These are phyloP conservation scores for Botryotinia narcissicola DNA, from an alignment of 2,329 filamentous ascomycete species.

Conservation along the genomic window DNA sequence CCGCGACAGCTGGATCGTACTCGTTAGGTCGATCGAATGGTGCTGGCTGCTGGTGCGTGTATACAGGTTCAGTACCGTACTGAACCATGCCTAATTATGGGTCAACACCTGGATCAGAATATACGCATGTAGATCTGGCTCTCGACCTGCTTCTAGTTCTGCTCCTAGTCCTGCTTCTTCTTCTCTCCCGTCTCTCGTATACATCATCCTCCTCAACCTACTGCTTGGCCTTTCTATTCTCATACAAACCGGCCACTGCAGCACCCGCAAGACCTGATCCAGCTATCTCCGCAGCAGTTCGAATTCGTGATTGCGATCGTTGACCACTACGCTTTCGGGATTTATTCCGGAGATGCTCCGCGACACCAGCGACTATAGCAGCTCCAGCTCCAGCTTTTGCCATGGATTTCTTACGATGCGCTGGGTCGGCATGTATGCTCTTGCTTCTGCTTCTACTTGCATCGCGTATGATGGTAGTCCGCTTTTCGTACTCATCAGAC, in stretches of 20 bases:
- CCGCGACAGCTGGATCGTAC: conserved; percentile 30
- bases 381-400: conserved; percentile 47
- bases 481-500: conserved; percentile 36
- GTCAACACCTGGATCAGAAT: conserved; percentile 54
- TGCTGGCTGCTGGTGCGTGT: conserved; percentile 40
- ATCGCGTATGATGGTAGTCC: conserved; percentile 34
- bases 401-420: conserved; percentile 40
- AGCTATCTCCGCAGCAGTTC: conserved; percentile 58
- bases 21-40: conserved; percentile 28
- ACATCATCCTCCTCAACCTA: conserved; percentile 44
- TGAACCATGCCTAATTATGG: conserved; percentile 67
- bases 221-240: conserved; percentile 60
- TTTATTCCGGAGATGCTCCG: conserved; percentile 56
- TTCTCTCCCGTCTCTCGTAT: conserved; percentile 22
- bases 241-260: conserved; percentile 59
- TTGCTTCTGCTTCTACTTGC: conserved; percentile 39
- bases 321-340: conserved; percentile 47
- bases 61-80: conserved; percentile 60
- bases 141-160: conserved; percentile 42
- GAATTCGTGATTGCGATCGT: conserved; percentile 43
- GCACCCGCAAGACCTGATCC: conserved; percentile 60
- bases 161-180: conserved; percentile 34
- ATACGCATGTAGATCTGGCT: conserved; percentile 50
- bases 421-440: conserved; percentile 51
- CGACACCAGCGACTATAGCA: conserved; percentile 57